Percentiles rank a stretch among this genome's conserved stretches.
These are phyloP conservation scores for Nannochloris sp. DNA, from an alignment of 139 green algal species.

Conservation along the genomic window DNA sequence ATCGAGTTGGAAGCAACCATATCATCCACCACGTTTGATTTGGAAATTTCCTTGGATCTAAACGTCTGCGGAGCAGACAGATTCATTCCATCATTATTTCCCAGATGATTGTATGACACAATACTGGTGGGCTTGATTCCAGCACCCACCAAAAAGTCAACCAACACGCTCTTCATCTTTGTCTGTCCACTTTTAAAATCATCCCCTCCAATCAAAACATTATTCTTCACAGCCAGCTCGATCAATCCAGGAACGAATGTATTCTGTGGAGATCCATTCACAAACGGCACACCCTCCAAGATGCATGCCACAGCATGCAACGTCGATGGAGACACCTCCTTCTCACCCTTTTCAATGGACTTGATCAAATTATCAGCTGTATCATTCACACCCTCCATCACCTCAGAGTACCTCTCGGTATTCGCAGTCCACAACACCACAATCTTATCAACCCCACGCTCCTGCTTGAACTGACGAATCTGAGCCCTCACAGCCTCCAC, in stretches of 20 bases:
- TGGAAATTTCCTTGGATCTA: slow-evolving; percentile 92
- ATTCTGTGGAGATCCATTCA: slow-evolving; percentile 97
- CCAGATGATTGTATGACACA: slow-evolving; percentile 98
- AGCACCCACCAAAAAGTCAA: slow-evolving; percentile 94
- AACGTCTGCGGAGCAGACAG: slow-evolving; percentile 87
- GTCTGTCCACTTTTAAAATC: slow-evolving; percentile 98
- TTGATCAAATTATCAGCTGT: slow-evolving; percentile 85
- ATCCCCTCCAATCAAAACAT: slow-evolving; percentile 92
- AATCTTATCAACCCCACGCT: slow-evolving; percentile 54
- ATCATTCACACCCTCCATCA: slow-evolving; percentile 89
- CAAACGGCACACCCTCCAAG: slow-evolving; percentile 89
- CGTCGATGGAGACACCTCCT: slow-evolving; percentile 90
- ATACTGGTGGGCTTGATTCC: slow-evolving; percentile 97
- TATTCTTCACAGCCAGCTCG: slow-evolving; percentile 60
- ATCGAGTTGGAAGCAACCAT: slow-evolving; percentile 93
- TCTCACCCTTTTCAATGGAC: slow-evolving; percentile 71
- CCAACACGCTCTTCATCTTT: slow-evolving; percentile 97
- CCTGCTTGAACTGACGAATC: slow-evolving; percentile 82
- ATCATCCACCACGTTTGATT: slow-evolving; percentile 98
- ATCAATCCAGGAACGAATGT: slow-evolving; percentile 90
- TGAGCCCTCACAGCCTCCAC: slow-evolving; percentile 70
- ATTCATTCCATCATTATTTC: slow-evolving; percentile 99
- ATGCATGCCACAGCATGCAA: slow-evolving; percentile 89
- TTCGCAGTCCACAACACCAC: slow-evolving; percentile 99
- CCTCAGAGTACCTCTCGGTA: slow-evolving; percentile 92